Evolutionary conservation across 2,329 filamentous ascomycete species (phyloP), one percentile per base, ranked within the genome.

Genomic region (Aureobasidium sp.): DNA sequence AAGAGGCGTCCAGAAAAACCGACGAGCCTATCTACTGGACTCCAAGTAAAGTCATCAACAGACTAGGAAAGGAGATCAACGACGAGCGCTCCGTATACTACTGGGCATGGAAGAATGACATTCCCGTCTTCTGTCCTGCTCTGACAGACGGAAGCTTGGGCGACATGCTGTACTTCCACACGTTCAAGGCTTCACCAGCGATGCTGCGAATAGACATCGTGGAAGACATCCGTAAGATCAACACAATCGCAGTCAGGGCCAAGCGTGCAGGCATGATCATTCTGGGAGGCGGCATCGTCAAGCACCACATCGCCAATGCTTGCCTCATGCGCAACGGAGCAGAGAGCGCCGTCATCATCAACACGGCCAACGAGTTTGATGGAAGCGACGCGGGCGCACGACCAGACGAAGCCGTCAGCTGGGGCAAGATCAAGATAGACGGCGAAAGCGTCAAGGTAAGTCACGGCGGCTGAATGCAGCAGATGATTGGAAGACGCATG

Each of bases 101-200:
- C 79, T 99, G 94, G 94, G 93, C 93, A 0, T 95, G 89, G 78
- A 94, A 92, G 77, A 97, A 99, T 77, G 81, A 94, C 73, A 97
- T 99, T 62, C 94, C 94, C 0, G 88, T 99, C 17, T 99, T 99
- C 79, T 97, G 93, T 71, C 94, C 94, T 0, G 94, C 94, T 6
- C 79, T 99, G 68, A 99, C 94, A 0, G 94, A 99, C 71, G 94
- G 94, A 19, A 96, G 90, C 68, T 77, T 99, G 22, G 94, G 94
- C 5, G 94, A 99, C 74, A 99, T 99, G 94, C 81, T 99, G 44
- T 97, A 97, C 77, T 97, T 99, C 74, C 93, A 99, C 77, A 96
- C 92, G 0, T 99, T 91, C 83, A 94, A 93, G 73, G 77, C 90
- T 0, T 92, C 90, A 1, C 93, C 93, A 3, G 78, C 79, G 64